phyloP scores from a whole-genome alignment of 495 filamentous ascomycete genomes.

The Aspergillus biplanus region DNA sequence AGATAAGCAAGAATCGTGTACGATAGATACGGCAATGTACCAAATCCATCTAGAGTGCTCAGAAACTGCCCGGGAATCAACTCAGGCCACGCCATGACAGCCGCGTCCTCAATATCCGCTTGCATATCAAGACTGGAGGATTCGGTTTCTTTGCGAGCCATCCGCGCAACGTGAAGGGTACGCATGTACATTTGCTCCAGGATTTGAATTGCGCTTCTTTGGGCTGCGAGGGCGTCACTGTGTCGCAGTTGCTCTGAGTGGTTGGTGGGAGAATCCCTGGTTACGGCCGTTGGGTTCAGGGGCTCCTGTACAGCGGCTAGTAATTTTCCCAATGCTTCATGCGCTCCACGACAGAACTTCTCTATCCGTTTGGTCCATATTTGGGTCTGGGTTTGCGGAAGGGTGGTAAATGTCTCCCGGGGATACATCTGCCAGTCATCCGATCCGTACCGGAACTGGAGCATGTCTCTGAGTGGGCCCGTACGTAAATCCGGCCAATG shows the following conservation, averaged over 20 bases:
- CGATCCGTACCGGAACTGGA: conserved; percentile 25
- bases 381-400: neutral
- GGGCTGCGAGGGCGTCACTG: neutral
- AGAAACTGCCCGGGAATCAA: conserved; percentile 26
- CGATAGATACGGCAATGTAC: conserved; percentile 7
- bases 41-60: conserved; percentile 17
- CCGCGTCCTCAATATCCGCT: conserved; percentile 37
- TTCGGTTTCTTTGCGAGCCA: conserved; percentile 10
- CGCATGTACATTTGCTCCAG: conserved; percentile 39
- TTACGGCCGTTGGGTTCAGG: neutral
- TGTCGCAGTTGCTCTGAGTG: neutral
- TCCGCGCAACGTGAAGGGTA: conserved; percentile 28
- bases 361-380: neutral
- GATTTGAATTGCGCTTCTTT: conserved; percentile 26
- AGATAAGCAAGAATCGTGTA: conserved; percentile 33
- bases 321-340: neutral
- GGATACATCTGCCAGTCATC: conserved; percentile 29
- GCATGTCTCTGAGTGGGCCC: conserved; percentile 19
- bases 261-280: neutral
- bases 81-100: conserved; percentile 28
- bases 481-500: neutral
- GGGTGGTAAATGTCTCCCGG: conserved; percentile 5
- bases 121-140: conserved; percentile 25
- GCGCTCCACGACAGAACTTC: neutral
- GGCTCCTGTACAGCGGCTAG: neutral